Evolutionary conservation across 1,139 yeast genomes (phyloP).

Genomic region (Kodamaea plutei): DNA sequence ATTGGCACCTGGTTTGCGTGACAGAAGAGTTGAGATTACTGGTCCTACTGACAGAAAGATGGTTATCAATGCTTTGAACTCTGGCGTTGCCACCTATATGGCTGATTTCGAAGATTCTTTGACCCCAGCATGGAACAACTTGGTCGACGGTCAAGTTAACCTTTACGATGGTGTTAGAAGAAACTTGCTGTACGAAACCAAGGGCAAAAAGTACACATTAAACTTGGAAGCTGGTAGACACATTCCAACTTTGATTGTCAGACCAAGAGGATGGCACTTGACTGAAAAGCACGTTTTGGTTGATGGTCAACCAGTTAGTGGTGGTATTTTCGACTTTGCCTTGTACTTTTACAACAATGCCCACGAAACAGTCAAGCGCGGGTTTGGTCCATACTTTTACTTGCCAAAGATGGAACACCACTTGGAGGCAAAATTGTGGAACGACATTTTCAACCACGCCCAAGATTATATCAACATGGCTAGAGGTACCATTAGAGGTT

Average conservation of each 20-base stretch:
- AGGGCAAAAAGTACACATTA: constrained; percentile 60
- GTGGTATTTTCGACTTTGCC: constrained; percentile 75
- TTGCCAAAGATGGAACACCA: constrained; percentile 30
- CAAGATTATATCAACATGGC: constrained; percentile 21
- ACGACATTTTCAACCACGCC: constrained; percentile 25
- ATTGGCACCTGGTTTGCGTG: constrained; percentile 71
- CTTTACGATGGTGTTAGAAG: constrained; percentile 82
- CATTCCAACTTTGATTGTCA: constrained; percentile 72
- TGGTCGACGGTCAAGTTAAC: constrained; percentile 87
- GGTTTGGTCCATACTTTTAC: constrained; percentile 28
- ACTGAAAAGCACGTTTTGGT: constrained; percentile 67
- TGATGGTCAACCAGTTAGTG: constrained; percentile 73
- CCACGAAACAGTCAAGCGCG: constrained; percentile 17
- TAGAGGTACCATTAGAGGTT: constrained; percentile 27
- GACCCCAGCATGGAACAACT: constrained; percentile 92
- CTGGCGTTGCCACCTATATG: constrained; percentile 89
- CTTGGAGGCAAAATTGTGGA: constrained; percentile 29
- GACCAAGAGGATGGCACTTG: constrained; percentile 88
- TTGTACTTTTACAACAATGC: constrained; percentile 49
- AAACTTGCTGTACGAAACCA: constrained; percentile 52
- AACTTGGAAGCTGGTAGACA: constrained; percentile 51
- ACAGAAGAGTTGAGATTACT: constrained; percentile 80
- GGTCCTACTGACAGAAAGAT: constrained; percentile 90
- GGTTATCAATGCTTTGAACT: constrained; percentile 90
- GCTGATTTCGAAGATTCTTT: constrained; percentile 93